phyloP scores from a whole-genome alignment of 192 early-diverging fungal species.

The Umbelopsis isabellina region DNA sequence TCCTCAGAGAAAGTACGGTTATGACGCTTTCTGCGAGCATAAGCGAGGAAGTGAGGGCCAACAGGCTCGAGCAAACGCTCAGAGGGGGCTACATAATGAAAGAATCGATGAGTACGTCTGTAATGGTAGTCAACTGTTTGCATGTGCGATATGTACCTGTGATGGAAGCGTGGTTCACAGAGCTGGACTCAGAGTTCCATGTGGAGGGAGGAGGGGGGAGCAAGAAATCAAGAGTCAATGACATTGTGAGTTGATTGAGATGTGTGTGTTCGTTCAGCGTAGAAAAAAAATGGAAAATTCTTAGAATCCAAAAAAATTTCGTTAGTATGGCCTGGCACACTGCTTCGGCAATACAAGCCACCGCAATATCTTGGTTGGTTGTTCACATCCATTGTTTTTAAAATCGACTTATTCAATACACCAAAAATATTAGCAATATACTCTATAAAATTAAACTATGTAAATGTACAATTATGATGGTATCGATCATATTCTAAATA shows the following conservation, averaged over 20 bases:
- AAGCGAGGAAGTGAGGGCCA: conserved; percentile 60
- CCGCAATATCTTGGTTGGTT: not conserved
- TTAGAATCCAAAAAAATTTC: not conserved
- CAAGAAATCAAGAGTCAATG: conserved; percentile 58
- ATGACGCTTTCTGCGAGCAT: conserved; percentile 62
- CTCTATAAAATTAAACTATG: too few relatives aligned
- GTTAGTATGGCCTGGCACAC: not conserved
- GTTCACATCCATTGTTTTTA: too few relatives aligned
- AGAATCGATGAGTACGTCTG: not conserved
- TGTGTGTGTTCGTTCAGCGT: conserved; percentile 12
- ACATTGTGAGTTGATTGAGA: conserved; percentile 36
- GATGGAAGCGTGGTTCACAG: conserved; percentile 45
- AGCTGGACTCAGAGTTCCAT: conserved; percentile 59
- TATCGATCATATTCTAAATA: conserved; percentile 9
- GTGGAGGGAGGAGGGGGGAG: conserved; percentile 73
- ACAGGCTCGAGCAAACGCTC: conserved; percentile 56
- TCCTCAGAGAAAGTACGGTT: conserved; percentile 67
- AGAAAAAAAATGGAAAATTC: conserved; percentile 9
- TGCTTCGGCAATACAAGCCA: not conserved
- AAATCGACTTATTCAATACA: too few relatives aligned
- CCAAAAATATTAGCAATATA: too few relatives aligned
- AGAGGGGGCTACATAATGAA: conserved; percentile 25
- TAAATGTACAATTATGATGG: not conserved
- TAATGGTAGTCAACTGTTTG: not conserved
- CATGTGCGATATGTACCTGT: conserved; percentile 30